Evolutionary conservation across 805 yeast species (phyloP).

Genomic region (Schizosaccharomyces japonicus): DNA sequence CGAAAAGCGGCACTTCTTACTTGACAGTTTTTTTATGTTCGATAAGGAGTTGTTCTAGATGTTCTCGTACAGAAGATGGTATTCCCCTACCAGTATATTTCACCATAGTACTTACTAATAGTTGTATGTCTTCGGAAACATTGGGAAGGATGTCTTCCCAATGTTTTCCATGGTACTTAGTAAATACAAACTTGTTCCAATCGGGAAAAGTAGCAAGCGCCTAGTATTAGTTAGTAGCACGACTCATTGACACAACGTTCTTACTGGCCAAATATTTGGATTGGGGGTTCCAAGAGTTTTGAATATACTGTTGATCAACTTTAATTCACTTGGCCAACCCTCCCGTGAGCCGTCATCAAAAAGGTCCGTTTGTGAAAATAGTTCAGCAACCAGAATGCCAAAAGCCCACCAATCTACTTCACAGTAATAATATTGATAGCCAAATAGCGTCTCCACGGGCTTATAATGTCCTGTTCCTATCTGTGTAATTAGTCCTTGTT

Average conservation of each 20-base stretch:
- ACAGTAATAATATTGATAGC: not conserved
- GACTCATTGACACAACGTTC: not conserved
- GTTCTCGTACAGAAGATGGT: not conserved
- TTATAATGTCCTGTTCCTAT: constrained; percentile 1
- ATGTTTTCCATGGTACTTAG: not conserved
- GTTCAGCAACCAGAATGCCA: not conserved
- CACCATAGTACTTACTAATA: not conserved
- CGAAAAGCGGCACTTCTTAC: too few relatives aligned
- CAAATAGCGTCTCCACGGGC: not conserved
- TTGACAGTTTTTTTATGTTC: too few relatives aligned
- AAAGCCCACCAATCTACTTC: constrained; percentile 2
- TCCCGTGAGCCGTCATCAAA: not conserved
- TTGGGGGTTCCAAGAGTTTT: constrained; percentile 1
- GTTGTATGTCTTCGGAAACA: not conserved
- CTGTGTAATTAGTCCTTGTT: not conserved
- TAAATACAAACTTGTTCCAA: not conserved
- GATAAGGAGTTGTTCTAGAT: too few relatives aligned
- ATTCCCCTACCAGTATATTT: not conserved
- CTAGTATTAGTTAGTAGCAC: not conserved
- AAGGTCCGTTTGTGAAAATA: not conserved
- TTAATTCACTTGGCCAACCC: constrained; percentile 3
- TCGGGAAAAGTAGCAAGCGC: not conserved
- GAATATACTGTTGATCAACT: not conserved
- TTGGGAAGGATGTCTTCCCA: not conserved
- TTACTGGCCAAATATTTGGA: not conserved